Evolutionary conservation across 352 stramenopile genomes (phyloP).

Genomic region (Heterotrichella gracilis): DNA sequence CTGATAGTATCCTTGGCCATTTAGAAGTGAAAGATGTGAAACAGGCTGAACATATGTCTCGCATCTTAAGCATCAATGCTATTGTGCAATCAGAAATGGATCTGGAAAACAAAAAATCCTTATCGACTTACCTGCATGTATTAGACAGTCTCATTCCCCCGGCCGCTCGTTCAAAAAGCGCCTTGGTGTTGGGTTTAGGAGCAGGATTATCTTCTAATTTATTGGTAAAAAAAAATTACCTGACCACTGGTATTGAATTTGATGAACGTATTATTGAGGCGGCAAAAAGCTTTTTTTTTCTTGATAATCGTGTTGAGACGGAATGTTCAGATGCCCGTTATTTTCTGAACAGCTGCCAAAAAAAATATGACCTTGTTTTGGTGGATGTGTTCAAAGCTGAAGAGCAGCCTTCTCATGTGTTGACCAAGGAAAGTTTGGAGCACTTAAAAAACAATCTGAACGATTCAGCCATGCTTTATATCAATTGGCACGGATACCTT

Average conservation of each 20-base stretch:
- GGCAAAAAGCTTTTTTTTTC: not conserved
- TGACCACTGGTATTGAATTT: not conserved
- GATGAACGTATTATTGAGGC: not conserved
- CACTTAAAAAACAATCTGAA: constrained; percentile 7
- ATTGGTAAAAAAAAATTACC: not conserved
- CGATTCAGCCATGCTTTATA: not conserved
- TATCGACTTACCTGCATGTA: not conserved
- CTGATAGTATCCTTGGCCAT: not conserved
- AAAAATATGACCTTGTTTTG: not conserved
- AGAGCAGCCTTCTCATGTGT: not conserved
- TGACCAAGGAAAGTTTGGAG: not conserved
- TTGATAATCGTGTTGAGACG: not conserved
- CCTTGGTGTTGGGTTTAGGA: not conserved
- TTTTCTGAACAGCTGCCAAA: not conserved
- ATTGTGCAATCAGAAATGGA: not conserved
- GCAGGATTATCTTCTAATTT: not conserved
- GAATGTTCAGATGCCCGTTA: not conserved
- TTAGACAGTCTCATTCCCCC: not conserved
- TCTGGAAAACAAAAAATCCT: not conserved
- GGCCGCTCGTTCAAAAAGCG: not conserved
- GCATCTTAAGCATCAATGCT: not conserved
- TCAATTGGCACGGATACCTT: not conserved
- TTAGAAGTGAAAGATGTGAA: not conserved
- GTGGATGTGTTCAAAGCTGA: not conserved
- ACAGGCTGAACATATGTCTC: not conserved